A percentile compares a stretch with the other conserved stretches of the same genome.
phyloP scores from a whole-genome alignment of 805 yeast species.

The Candida yuanshanica region DNA sequence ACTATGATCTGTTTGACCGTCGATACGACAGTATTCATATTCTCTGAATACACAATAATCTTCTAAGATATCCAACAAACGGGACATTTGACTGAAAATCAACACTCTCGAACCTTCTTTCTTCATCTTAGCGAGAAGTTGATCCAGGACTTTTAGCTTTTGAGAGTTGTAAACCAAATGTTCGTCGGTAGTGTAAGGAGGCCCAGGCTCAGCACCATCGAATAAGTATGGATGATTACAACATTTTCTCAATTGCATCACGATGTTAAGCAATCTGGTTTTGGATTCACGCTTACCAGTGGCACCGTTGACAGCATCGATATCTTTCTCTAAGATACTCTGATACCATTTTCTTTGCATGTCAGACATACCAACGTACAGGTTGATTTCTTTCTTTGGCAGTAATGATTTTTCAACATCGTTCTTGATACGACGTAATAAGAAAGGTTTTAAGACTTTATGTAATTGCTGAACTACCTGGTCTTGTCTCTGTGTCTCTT shows the following conservation, averaged over 20 bases:
- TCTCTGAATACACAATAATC: slow-evolving; percentile 71
- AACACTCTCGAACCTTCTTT: slow-evolving; percentile 72
- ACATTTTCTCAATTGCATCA: slow-evolving; percentile 80
- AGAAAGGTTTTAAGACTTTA: slow-evolving; percentile 69
- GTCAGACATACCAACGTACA: slow-evolving; percentile 69
- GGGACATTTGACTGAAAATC: slow-evolving; percentile 79
- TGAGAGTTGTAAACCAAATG: slow-evolving; percentile 71
- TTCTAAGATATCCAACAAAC: slow-evolving; percentile 74
- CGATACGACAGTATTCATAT: slow-evolving; percentile 71
- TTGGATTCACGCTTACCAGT: slow-evolving; percentile 70
- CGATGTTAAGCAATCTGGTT: slow-evolving; percentile 70
- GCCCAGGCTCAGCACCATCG: slow-evolving; percentile 89
- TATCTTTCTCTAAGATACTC: slow-evolving; percentile 68
- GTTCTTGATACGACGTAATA: slow-evolving; percentile 68
- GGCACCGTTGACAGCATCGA: slow-evolving; percentile 83
- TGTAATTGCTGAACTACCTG: slow-evolving; percentile 63
- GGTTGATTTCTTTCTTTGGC: slow-evolving; percentile 70
- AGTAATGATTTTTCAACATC: slow-evolving; percentile 77
- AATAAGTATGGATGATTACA: slow-evolving; percentile 82
- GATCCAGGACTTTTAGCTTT: slow-evolving; percentile 67
- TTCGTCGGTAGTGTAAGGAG: slow-evolving; percentile 82
- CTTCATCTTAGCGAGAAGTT: slow-evolving; percentile 52
- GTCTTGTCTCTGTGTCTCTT: slow-evolving; percentile 33
- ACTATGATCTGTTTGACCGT: slow-evolving; percentile 76
- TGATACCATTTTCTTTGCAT: slow-evolving; percentile 80